phyloP scores from a whole-genome alignment of 306 rosid species.

The Cucurbita maxima region DNA sequence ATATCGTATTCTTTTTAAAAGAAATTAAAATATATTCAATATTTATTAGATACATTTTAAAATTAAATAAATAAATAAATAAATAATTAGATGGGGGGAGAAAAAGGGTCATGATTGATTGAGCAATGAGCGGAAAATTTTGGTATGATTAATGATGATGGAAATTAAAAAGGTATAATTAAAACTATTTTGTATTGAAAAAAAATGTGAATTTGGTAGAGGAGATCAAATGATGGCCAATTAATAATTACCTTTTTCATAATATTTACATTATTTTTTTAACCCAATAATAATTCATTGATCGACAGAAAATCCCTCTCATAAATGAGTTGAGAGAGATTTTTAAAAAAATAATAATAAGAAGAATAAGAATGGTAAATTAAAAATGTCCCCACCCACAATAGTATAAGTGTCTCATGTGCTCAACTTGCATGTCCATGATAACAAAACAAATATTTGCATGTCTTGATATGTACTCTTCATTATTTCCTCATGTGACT shows the following conservation, averaged over 20 bases:
- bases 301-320: too few relatives aligned
- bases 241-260: background rate
- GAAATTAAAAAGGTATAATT: background rate
- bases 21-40: too few relatives aligned
- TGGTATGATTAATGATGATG: background rate
- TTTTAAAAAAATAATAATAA: too few relatives aligned
- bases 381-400: background rate
- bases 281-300: too few relatives aligned
- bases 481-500: background rate
- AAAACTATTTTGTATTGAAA: background rate
- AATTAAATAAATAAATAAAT: too few relatives aligned
- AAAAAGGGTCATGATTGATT: background rate
- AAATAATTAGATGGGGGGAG: too few relatives aligned
- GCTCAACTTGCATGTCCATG: background rate
- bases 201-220: background rate
- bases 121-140: background rate
- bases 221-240: background rate
- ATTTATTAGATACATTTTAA: too few relatives aligned
- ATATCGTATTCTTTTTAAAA: too few relatives aligned
- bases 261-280: too few relatives aligned
- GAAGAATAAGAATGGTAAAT: background rate
- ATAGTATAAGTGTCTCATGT: background rate
- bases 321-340: too few relatives aligned
- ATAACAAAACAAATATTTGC: constrained; percentile 1
- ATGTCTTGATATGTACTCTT: background rate